These are phyloP conservation scores for Auricularia sp. DNA, from an alignment of 768 basidiomycete genomes.

Conservation along the genomic window DNA sequence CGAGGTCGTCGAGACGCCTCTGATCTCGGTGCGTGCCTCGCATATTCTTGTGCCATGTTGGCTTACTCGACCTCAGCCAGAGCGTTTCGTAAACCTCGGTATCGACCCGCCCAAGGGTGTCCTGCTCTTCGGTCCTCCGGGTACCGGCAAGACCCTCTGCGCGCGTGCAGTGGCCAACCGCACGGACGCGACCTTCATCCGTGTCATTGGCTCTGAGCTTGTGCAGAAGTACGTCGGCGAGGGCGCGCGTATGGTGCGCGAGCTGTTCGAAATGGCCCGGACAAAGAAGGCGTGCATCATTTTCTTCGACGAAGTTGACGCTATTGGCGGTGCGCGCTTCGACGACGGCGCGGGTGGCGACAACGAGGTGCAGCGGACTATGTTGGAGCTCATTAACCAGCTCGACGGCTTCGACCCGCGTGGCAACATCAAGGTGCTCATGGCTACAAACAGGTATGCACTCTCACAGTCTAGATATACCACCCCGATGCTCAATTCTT, in stretches of 20 bases:
- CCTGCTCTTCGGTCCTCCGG: constrained; percentile 88
- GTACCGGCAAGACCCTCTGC: constrained; percentile 98
- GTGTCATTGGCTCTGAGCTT: constrained; percentile 96
- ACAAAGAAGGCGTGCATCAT: constrained; percentile 99
- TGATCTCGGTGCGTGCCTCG: constrained; percentile 64
- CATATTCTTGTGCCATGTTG: not conserved
- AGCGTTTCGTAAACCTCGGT: constrained; percentile 94
- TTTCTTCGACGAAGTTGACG: constrained; percentile 98
- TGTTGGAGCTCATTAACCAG: constrained; percentile 98
- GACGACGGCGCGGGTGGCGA: constrained; percentile 99
- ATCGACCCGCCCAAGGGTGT: constrained; percentile 99
- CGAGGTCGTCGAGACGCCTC: constrained; percentile 94
- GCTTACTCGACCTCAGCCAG: constrained; percentile 54
- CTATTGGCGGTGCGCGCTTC: constrained; percentile 94
- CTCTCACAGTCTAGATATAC: no score
- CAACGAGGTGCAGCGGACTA: constrained; percentile 97
- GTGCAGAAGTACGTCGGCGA: constrained; percentile 99
- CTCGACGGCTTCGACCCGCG: constrained; percentile 96
- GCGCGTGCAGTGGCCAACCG: constrained; percentile 97
- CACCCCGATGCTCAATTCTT: no score
- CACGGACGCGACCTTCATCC: constrained; percentile 97
- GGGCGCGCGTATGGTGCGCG: constrained; percentile 97
- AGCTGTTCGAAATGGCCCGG: constrained; percentile 98
- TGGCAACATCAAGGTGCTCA: constrained; percentile 99
- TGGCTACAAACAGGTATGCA: constrained; percentile 73